These are phyloP conservation scores for Populus trichocarpa DNA, from an alignment of 441 rosid genomes.

Conservation along the genomic window DNA sequence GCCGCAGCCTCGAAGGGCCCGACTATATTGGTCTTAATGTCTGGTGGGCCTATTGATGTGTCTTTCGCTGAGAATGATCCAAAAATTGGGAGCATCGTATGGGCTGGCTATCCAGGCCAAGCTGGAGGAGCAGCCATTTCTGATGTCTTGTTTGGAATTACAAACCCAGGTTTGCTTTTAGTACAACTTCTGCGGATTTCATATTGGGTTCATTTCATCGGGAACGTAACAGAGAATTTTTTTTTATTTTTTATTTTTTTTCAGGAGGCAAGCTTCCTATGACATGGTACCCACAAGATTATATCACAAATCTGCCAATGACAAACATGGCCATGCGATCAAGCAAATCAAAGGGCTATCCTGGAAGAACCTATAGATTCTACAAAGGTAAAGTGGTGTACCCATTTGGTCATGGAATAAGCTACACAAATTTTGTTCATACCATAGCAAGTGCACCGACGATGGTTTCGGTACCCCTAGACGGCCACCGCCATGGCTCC, in stretches of 20 bases:
- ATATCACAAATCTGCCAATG: slow-evolving; percentile 66
- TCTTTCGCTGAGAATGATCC: slow-evolving; percentile 58
- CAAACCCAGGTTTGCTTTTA: slow-evolving; percentile 54
- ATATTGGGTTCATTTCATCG: neutral
- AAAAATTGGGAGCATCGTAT: slow-evolving; percentile 49
- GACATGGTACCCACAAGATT: slow-evolving; percentile 98
- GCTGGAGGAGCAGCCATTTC: slow-evolving; percentile 93
- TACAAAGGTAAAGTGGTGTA: slow-evolving; percentile 77
- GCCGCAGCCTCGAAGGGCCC: slow-evolving; percentile 66
- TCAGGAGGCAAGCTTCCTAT: slow-evolving; percentile 82
- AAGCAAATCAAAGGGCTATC: slow-evolving; percentile 43
- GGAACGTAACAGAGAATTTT: neutral
- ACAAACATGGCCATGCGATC: slow-evolving; percentile 85
- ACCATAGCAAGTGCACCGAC: slow-evolving; percentile 55
- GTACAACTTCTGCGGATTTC: neutral
- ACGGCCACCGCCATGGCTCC: slow-evolving; percentile 35
- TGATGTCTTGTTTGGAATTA: slow-evolving; percentile 60
- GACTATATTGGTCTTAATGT: slow-evolving; percentile 61
- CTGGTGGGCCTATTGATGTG: slow-evolving; percentile 85
- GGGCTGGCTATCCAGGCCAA: slow-evolving; percentile 97
- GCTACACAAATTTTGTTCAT: slow-evolving; percentile 70
- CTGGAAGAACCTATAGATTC: slow-evolving; percentile 88
- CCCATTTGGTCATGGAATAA: slow-evolving; percentile 83
- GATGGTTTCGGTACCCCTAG: slow-evolving; percentile 42
- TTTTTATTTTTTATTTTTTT: too few relatives aligned